Evolutionary conservation across 2,329 filamentous ascomycete genomes (phyloP), one percentile per base, ranked within the genome.

Genomic region (Cryphonectria japonica): DNA sequence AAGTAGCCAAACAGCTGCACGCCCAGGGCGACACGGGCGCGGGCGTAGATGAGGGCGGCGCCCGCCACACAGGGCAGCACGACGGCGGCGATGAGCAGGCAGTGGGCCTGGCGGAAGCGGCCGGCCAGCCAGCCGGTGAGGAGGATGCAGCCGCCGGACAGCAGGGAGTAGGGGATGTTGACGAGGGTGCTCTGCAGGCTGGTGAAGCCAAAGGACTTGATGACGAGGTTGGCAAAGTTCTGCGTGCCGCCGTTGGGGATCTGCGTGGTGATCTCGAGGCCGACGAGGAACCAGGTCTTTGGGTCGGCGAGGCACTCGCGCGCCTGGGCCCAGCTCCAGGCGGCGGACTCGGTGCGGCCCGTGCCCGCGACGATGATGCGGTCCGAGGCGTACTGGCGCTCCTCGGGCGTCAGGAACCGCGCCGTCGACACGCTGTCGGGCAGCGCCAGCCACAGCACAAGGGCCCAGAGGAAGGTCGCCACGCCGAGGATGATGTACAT

Each of bases 181-280:
- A 90, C 83, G 43, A 89, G 83, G 26, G 86, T 83, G 1, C 85
- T 85, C 76, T 89, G 82, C 43, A 89, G 79, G 52, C 83, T 82
- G 0, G 85, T 85, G 76, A 88, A 89, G 11, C 85, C 85, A 66
- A 89, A 88, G 5, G 85, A 87, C 62, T 80, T 82, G 76, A 89
- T 82, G 68, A 89, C 85, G 50, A 89, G 82, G 75, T 88, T 89
- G 57, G 85, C 85, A 65, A 90, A 89, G 74, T 84, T 87, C 74
- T 87, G 85, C 0, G 87, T 88, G 34, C 89, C 88, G 43, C 88
- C 88, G 72, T 90, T 91, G 57, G 89, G 88, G 34, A 91, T 89
- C 77, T 88, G 85, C 1, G 83, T 85, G 2, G 86, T 77, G 5
- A 90, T 72, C 32, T 85, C 82, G 32, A 91, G 83, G 1, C 79